Evolutionary conservation across 805 yeast species (phyloP).

Genomic region (Dipodascopsis uninucleata): DNA sequence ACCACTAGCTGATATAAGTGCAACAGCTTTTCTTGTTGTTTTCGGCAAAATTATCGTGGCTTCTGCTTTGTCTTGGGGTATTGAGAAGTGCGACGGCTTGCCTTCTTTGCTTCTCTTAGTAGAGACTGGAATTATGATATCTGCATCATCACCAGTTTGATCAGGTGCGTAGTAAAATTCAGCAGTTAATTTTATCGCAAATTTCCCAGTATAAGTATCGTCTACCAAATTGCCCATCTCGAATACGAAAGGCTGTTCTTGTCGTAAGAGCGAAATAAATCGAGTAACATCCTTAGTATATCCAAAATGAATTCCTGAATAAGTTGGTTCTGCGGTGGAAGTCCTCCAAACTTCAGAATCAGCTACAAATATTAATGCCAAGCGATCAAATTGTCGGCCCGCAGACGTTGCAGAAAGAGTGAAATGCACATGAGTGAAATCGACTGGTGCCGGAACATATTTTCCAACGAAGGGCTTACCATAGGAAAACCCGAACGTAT

Average conservation of each 20-base stretch:
- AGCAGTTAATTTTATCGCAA: slow-evolving; percentile 51
- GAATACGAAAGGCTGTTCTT: slow-evolving; percentile 43
- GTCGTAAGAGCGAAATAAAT: slow-evolving; percentile 49
- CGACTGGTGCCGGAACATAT: slow-evolving; percentile 35
- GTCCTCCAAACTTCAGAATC: slow-evolving; percentile 78
- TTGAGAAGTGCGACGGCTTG: slow-evolving; percentile 32
- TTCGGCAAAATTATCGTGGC: slow-evolving; percentile 49
- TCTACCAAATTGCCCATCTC: slow-evolving; percentile 61
- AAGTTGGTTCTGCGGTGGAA: slow-evolving; percentile 76
- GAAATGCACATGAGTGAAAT: slow-evolving; percentile 39
- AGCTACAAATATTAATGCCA: slow-evolving; percentile 38
- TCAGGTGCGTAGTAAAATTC: slow-evolving; percentile 43
- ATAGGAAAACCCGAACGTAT: slow-evolving; percentile 38
- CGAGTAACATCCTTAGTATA: slow-evolving; percentile 62
- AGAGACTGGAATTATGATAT: slow-evolving; percentile 17
- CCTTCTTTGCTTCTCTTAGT: slow-evolving; percentile 4
- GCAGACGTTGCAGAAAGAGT: slow-evolving; percentile 34
- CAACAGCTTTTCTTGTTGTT: slow-evolving; percentile 56
- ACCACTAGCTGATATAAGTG: slow-evolving; percentile 66
- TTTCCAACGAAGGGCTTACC: slow-evolving; percentile 33
- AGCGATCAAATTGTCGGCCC: slow-evolving; percentile 41
- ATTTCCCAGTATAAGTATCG: slow-evolving; percentile 55
- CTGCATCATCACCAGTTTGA: slow-evolving; percentile 4
- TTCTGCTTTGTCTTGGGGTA: slow-evolving; percentile 42
- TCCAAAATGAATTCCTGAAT: slow-evolving; percentile 48